A percentile compares a stretch with the other conserved stretches of the same genome.
Evolutionary conservation across 257 asterid genomes (phyloP).

Genomic region (Oldenlandia corymbosa): DNA sequence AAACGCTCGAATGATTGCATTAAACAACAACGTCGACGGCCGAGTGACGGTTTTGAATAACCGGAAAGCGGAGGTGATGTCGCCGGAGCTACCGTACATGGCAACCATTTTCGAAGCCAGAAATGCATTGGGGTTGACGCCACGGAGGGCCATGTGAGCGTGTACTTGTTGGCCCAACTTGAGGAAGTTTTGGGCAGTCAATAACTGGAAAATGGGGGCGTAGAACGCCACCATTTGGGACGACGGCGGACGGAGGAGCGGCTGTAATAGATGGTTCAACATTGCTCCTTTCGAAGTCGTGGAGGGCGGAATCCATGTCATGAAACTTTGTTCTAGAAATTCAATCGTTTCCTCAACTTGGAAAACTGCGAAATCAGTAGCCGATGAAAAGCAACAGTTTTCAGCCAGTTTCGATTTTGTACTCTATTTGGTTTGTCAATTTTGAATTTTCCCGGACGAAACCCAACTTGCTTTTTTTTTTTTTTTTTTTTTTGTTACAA

Average conservation of each 20-base stretch:
- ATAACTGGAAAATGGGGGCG: constrained; percentile 52
- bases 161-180: constrained; percentile 70
- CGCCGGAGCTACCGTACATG: constrained; percentile 89
- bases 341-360: too few species aligned
- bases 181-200: constrained; percentile 55
- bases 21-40: constrained; percentile 50
- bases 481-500: too few species aligned
- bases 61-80: constrained; percentile 48
- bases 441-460: too few species aligned
- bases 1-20: constrained; percentile 70
- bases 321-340: background rate
- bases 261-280: constrained; percentile 38
- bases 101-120: constrained; percentile 87
- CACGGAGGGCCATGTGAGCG: constrained; percentile 53
- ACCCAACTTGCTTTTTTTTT: too few species aligned
- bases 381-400: too few species aligned
- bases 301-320: constrained; percentile 12
- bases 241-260: constrained; percentile 29
- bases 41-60: constrained; percentile 33
- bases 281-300: constrained; percentile 23
- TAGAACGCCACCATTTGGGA: constrained; percentile 37
- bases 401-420: too few species aligned
- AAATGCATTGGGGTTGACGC: constrained; percentile 43
- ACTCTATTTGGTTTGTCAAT: too few species aligned
- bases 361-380: too few species aligned